Base-by-base conservation (phyloP, 306 rosid species). In the Sphenostylis stenocarpa region DNA sequence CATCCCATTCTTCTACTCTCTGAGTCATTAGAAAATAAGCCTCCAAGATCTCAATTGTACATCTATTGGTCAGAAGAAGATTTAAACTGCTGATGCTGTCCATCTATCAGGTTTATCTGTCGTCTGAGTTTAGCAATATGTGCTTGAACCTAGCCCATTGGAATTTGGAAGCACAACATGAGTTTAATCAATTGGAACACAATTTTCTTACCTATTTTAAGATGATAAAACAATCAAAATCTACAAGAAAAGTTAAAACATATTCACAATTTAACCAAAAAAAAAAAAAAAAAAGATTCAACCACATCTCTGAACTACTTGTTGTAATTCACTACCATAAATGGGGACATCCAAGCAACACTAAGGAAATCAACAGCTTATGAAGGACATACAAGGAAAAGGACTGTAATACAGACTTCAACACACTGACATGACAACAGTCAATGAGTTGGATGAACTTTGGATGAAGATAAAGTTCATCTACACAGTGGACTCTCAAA, bases 61-160 rank as follows among this genome's bases (percentile, higher is more conserved):
- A 52, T 70, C 76, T 90, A 89, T 62, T 80, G 87, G 56, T 89
- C 86, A 7, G 90, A 75, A 76, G 83, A 56, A 64, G 87, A 62
- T 74, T 81, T 84, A 15, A 82, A 61, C 77, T 77, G 90, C 72
- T 87, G 88, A 68, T 89, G 88, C 77, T 77, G 90, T 69, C 87
- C 92, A 16, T 89, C 90, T 69, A 86, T 55, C 77, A 85, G 21
- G 78, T 43, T 83, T 65, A 91, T 86, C 79, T 84, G 89, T 77
- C 88, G 81, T 68, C 82, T 77, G 85, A 87, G 90, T 85, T 89
- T 87, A 39, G 90, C 90, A 69, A 86, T 84, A 77, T 86, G 91
- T 81, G 91, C 86, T 89, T 91, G 96, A 63, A 91, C 91, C 94
- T 89, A 56, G 55, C 14, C 39, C 71, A 72, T 65, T 53, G 47